A percentile compares a stretch with the other conserved stretches of the same genome.
These are phyloP conservation scores for Metschnikowia vanudenii DNA, from an alignment of 805 yeast genomes.

Conservation along the genomic window DNA sequence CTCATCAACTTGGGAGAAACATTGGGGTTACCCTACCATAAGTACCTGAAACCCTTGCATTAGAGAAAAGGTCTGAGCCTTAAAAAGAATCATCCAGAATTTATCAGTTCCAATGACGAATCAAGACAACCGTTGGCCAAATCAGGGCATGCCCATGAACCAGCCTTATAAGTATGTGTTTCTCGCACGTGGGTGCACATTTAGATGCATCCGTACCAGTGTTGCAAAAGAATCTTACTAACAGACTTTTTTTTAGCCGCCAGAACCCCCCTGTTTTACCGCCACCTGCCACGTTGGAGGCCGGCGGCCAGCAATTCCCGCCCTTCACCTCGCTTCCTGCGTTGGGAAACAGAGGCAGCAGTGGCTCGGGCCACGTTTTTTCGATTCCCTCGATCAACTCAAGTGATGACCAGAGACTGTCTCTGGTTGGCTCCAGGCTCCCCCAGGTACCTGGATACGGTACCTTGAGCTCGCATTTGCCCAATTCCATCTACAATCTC, in stretches of 20 bases:
- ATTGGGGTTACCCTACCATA: neutral
- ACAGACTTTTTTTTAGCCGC: conserved; percentile 38
- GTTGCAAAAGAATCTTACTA: conserved; percentile 20
- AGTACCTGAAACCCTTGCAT: neutral
- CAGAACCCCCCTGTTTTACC: conserved; percentile 61
- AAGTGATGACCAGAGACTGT: conserved; percentile 25
- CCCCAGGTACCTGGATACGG: conserved; percentile 21
- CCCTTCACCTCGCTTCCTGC: conserved; percentile 54
- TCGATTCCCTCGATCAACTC: conserved; percentile 48
- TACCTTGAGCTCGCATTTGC: conserved; percentile 18
- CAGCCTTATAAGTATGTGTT: conserved; percentile 46
- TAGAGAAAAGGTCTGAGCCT: neutral
- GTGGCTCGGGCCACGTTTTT: conserved; percentile 45
- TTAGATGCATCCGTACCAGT: no score
- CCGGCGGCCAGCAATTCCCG: conserved; percentile 45
- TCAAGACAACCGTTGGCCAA: conserved; percentile 44
- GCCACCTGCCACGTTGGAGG: conserved; percentile 55
- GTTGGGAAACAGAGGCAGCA: conserved; percentile 40
- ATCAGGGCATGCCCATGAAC: conserved; percentile 41
- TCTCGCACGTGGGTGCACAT: neutral
- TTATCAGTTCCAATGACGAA: conserved; percentile 29
- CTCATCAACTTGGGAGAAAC: conserved; percentile 3
- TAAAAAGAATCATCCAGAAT: neutral
- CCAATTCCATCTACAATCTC: conserved; percentile 20
- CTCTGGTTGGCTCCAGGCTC: conserved; percentile 12